Conservation (phyloP, 75 land plant species). For the Pinus tabuliformis region DNA sequence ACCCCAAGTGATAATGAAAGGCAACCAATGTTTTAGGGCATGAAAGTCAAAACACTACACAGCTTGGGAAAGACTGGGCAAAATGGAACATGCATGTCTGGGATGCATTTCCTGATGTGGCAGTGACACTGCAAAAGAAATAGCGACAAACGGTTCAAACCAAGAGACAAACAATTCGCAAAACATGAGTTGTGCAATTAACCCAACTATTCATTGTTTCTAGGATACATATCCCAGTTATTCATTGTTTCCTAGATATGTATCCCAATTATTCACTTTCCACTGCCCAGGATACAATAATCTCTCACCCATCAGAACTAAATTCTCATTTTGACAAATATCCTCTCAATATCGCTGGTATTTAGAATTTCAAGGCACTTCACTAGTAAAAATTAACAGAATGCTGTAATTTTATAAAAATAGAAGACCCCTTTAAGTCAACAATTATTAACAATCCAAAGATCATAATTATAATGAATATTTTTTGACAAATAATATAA, state of each 20-base stretch:
- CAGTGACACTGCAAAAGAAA: background rate
- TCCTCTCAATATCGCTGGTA: background rate
- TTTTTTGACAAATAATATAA: background rate
- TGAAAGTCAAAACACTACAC: background rate
- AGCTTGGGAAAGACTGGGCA: background rate
- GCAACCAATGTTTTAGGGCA: background rate
- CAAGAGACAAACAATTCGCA: background rate
- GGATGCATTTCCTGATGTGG: background rate
- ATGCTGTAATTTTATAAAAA: background rate
- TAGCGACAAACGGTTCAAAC: background rate
- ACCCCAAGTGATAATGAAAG: background rate
- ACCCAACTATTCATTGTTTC: background rate
- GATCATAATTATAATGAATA: background rate
- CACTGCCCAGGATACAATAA: background rate
- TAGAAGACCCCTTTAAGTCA: background rate
- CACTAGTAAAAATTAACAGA: background rate
- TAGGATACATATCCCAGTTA: too few relatives aligned
- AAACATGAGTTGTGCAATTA: background rate
- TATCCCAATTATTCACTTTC: too few relatives aligned
- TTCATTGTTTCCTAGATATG: too few relatives aligned
- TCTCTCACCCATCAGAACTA: background rate
- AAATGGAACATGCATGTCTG: background rate
- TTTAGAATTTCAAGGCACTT: background rate
- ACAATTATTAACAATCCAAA: background rate
- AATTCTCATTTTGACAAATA: background rate